Evolutionary conservation across 257 asterid genomes (phyloP), one percentile per base, ranked within the genome.

Genomic region (Plantago elongata): DNA sequence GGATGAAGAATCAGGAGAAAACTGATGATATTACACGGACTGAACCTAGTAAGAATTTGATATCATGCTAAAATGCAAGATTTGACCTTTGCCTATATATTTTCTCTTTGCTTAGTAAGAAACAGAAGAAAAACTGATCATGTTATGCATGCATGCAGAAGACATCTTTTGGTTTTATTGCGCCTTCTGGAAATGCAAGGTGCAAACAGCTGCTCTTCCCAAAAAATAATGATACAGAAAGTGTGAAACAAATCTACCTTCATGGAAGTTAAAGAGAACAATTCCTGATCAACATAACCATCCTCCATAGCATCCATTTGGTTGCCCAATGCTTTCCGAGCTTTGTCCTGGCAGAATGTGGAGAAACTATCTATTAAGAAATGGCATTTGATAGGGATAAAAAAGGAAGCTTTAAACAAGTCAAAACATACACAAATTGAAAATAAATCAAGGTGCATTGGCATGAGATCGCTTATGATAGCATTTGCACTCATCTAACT

Each of bases 271-370:
- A 93, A 71, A 64, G 92, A 80, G 57, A 93, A 93, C 82, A 93
- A 65, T 16, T 93, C 97, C 62, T 51, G 75, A 74, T 93, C 99
- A 11, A 67, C 64, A 77, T 89, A 89, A 45, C 87, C 88, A 75
- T 93, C 99, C 22, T 73, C 80, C 12, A 78, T 73, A 13, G 81
- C 94, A 72, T 93, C 99, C 63, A 54, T 67, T 54, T 83, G 91
- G 62, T 66, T 65, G 65, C 96, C 99, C 43, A 81, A 78, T 59
- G 95, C 89, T 83, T 89, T 93, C 60, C 97, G 83, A 69, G 92
- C 86, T 73, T 93, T 93, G 16, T 89, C 97, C 99, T 93, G 86
- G 14, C 54, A 56, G 63, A 59, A 37, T 14, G 50, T 73, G 50
- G 63, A 34, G 62, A 18, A 66, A 55, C 8, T 29, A 52, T 9